Percentiles rank a stretch among this genome's conserved stretches.
Conservation (phyloP, 2,329 filamentous ascomycete genomes). For the Neurospora crassa region DNA sequence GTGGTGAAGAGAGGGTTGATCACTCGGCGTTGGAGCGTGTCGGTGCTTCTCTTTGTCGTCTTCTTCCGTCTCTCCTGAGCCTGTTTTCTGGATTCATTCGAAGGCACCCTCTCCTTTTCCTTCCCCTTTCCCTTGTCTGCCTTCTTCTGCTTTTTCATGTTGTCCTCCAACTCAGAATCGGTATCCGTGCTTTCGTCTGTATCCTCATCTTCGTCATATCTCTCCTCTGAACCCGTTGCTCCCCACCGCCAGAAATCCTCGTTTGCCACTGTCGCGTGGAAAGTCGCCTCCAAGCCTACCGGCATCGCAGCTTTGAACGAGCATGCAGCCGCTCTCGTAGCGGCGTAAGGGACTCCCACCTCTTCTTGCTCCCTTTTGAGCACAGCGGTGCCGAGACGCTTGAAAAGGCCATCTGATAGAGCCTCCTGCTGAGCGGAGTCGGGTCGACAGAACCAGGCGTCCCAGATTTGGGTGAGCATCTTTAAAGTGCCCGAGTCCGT, state of each 20-base stretch:
- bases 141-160: neutral
- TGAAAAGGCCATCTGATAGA: neutral
- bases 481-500: neutral
- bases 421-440: neutral
- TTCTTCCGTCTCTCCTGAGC: neutral
- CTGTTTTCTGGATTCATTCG: neutral
- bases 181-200: neutral
- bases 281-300: neutral
- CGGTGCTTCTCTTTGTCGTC: neutral
- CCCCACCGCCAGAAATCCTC: neutral
- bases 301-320: neutral
- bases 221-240: neutral
- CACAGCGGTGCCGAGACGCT: neutral
- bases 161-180: neutral
- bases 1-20: conserved; percentile 35
- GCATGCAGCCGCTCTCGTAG: neutral
- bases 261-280: neutral
- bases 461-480: neutral
- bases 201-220: neutral
- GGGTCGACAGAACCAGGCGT: neutral
- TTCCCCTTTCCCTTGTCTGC: neutral
- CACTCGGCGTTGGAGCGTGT: neutral
- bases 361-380: neutral
- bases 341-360: neutral
- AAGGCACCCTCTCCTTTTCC: neutral